Percentiles rank a stretch among this genome's conserved stretches.
Conservation (phyloP, 2,329 filamentous ascomycete genomes). For the Dissoconium aciculare region DNA sequence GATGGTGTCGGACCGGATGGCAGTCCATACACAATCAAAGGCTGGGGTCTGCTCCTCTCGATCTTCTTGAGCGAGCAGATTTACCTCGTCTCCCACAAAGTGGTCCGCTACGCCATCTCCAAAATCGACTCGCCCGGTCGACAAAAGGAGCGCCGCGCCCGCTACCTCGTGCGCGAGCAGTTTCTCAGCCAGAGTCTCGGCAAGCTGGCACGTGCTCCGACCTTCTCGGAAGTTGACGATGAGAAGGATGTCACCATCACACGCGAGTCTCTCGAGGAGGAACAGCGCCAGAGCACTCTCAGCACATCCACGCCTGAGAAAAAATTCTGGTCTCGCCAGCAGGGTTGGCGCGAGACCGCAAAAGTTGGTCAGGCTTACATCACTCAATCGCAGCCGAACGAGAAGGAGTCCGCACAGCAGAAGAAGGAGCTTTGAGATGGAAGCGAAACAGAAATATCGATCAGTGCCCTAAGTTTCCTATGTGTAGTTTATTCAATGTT, state of each 20-base stretch:
- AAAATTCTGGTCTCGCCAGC: conserved; percentile 39
- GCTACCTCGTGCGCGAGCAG: conserved; percentile 64
- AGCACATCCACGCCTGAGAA: conserved; percentile 29
- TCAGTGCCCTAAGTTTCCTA: too few species aligned
- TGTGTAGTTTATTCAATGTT: too few species aligned
- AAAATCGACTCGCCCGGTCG: conserved; percentile 77
- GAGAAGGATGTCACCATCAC: conserved; percentile 44
- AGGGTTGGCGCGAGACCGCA: conserved; percentile 36
- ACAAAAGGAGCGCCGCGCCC: conserved; percentile 69
- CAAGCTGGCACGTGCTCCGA: conserved; percentile 33
- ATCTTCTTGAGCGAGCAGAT: conserved; percentile 80
- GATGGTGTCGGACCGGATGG: conserved; percentile 50
- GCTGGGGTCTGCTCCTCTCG: conserved; percentile 65
- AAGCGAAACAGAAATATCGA: too few species aligned
- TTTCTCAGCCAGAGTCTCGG: conserved; percentile 59
- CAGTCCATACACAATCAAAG: conserved; percentile 53
- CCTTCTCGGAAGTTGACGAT: conserved; percentile 31
- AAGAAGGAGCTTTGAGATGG: conserved; percentile 24
- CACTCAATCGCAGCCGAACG: conserved; percentile 25
- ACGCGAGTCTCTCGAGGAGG: conserved; percentile 47
- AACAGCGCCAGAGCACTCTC: conserved; percentile 29
- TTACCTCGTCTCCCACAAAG: conserved; percentile 64
- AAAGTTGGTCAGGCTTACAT: conserved; percentile 38
- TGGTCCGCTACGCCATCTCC: conserved; percentile 55
- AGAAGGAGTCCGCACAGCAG: conserved; percentile 11